Evolutionary conservation across 2,329 filamentous ascomycete genomes (phyloP), one percentile per base, ranked within the genome.

Genomic region (Aspergillus hortae): DNA sequence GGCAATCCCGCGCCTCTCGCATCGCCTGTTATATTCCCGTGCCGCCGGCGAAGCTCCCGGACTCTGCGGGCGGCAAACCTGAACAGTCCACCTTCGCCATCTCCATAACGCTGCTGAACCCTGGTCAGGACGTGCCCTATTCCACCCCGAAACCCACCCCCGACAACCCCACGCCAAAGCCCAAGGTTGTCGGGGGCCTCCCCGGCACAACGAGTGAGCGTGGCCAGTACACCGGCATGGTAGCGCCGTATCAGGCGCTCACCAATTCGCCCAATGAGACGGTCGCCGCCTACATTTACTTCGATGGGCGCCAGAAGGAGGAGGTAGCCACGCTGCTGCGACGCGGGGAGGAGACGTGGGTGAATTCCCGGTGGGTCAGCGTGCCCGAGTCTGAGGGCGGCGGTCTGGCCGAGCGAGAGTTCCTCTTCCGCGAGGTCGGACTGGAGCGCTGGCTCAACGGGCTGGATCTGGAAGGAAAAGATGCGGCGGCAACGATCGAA

Each of bases 21-120:
- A 96, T 99, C 75, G 96, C 91, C 69, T 91, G 90, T 65, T 99
- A 96, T 77, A 97, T 99, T 64, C 91, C 92, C 48, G 94, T 99
- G 6, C 92, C 94, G 33, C 88, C 92, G 57, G 88, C 92, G 40
- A 89, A 89, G 73, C 76, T 96, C 41, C 84, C 84, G 43, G 80
- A 86, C 65, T 77, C 82, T 35, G 78, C 85, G 55, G 81, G 82
- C 51, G 85, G 85, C 65, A 90, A 91, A 75, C 87, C 91, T 46
- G 91, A 97, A 75, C 88, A 95, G 62, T 91, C 94, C 55, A 94
- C 92, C 62, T 99, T 99, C 73, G 94, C 94, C 62, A 96, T 99
- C 66, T 97, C 92, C 48, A 97, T 99, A 67, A 97, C 94, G 2
- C 84, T 99, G 44, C 82, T 97, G 61, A 96, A 91, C 0, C 88